Base-by-base conservation (phyloP, 1,139 yeast genomes). In the Nadsonia commutata region DNA sequence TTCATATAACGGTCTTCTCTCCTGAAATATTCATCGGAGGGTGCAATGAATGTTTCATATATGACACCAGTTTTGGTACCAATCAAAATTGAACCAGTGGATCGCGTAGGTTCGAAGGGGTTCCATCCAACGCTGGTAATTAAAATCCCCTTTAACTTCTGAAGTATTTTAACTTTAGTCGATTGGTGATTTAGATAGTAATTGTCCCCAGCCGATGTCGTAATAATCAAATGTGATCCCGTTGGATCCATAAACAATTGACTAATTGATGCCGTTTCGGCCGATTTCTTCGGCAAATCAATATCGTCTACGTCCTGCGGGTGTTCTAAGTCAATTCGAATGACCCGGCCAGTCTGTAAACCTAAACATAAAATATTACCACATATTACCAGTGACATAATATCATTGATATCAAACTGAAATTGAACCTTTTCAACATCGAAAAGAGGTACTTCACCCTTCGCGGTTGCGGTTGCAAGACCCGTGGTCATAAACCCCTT, bases 341-440 rank as follows among this genome's bases (percentile, higher is more conserved):
- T 67, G 21, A 76, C 59, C 18, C 64, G 52, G 1, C 74, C 73
- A 2, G 65, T 59, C 40, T 60, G 58, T 42, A 72, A 60, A 0
- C 76, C 70, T 41, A 76, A 56, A 44, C 68, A 66, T 8, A 76
- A 64, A 16, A 70, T 58, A 51, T 76, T 76, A 50, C 66, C 66
- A 17, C 68, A 58, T 6, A 74, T 78, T 3, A 62, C 64, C 45
- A 76, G 57, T 21, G 66, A 59, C 3, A 60, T 59, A 18, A 76
- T 65, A 20, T 68, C 60, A 45, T 59, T 57, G 36, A 74, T 58
- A 18, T 66, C 66, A 53, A 75, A 74, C 55, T 72, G 76, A 43
- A 76, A 64, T 50, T 74, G 78, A 13, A 76, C 82, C 33, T 70
- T 71, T 43, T 75, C 78, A 37, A 72, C 55, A 40, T 58, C 48